Base-by-base conservation (phyloP, 2,329 filamentous ascomycete genomes). In the Chrysoporthe cubensis region DNA sequence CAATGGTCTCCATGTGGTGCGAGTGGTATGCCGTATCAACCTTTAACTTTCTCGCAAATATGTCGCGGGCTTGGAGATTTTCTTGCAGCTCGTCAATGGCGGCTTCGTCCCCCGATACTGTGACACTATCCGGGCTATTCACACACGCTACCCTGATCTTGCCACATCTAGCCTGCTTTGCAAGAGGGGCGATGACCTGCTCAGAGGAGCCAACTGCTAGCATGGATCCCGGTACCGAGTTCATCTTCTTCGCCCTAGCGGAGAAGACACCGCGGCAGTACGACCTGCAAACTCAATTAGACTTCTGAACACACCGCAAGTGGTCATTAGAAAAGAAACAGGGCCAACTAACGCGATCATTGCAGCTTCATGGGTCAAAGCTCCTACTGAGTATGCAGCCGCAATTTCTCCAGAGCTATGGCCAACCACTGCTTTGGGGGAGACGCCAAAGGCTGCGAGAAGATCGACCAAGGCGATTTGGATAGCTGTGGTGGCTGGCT, bases 1-100 rank as follows among this genome's bases (percentile, higher is more conserved):
- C 72, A 14, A 75, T 71, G 2, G 67, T 52, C 48, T 72, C 69
- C 76, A 79, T 78, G 56, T 78, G 74, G 21, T 74, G 74, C 2
- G 78, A 79, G 70, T 81, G 79, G 67, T 81, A 81, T 0, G 79
- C 78, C 11, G 72, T 74, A 40, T 77, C 73, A 8, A 79, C 76
- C 37, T 71, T 75, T 2, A 78, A 71, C n/a, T 71, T 71, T 26
- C 78, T 71, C 40, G 73, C 73, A 67, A 80, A 80, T 4, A 77
- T 21, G 5, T 69, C 62, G 18, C 69, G 50, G 54, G 64, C 46
- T 16, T 69, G 67, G 1, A 72, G 58, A 26, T 54, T 42, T 8
- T 57, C 50, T 4, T 70, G 43, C 32, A 74, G 63, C 37, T 67
- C 66, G 1, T 73, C 71, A n/a, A 77, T 72, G 8, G 73, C 75